Conservation (phyloP, 345 rosid species). For the Euphorbia tirucalli region DNA sequence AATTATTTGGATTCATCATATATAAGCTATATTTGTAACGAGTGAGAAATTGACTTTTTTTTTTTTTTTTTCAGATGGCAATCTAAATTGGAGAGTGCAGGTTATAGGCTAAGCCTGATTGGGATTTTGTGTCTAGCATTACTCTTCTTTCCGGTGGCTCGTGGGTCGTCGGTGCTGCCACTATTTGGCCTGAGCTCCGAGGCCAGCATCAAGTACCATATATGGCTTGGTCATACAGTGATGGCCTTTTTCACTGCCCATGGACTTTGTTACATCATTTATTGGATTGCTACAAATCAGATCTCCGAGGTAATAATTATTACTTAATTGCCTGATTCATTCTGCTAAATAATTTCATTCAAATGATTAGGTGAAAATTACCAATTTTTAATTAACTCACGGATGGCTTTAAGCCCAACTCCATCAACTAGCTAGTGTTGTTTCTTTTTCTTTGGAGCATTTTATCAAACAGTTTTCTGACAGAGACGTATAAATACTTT, state of each 20-base stretch:
- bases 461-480: not conserved
- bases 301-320: slow-evolving; percentile 40
- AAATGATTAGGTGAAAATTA: not conserved
- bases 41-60: not conserved
- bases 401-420: too few relatives aligned
- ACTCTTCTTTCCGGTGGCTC: slow-evolving; percentile 75
- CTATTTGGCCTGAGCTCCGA: slow-evolving; percentile 74
- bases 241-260: slow-evolving; percentile 62
- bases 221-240: slow-evolving; percentile 80
- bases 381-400: too few relatives aligned
- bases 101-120: slow-evolving; percentile 42
- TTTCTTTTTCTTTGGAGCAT: not conserved
- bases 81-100: slow-evolving; percentile 36
- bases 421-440: not conserved
- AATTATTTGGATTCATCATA: not conserved
- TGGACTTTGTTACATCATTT: slow-evolving; percentile 56
- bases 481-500: not conserved
- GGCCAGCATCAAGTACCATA: slow-evolving; percentile 81
- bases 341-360: not conserved
- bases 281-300: slow-evolving; percentile 41
- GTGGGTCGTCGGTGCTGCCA: slow-evolving; percentile 71
- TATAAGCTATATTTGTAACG: not conserved
- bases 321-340: too few relatives aligned
- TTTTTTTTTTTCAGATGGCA: slow-evolving; percentile 51
- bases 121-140: slow-evolving; percentile 64